Evolutionary conservation across 768 basidiomycete genomes (phyloP).

Genomic region (Paxillus ammoniavirescens): DNA sequence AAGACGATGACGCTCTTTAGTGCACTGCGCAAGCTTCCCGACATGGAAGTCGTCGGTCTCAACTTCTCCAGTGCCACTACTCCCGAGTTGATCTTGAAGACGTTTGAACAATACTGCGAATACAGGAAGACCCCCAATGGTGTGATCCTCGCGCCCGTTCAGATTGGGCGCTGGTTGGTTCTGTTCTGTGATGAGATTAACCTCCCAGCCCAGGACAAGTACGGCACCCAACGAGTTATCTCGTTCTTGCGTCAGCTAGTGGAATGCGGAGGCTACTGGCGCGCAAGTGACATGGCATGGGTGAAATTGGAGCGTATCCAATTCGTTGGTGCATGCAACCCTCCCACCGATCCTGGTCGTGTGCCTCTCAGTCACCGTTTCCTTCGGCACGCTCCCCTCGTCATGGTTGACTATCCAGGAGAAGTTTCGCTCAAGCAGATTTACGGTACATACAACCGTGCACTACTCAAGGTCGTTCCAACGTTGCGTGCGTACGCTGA

Average conservation of each 20-base stretch:
- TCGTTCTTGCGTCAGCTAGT: conserved; percentile 98
- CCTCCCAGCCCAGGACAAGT: conserved; percentile 93
- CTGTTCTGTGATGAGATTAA: conserved; percentile 99
- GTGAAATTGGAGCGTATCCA: conserved; percentile 98
- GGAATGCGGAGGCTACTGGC: conserved; percentile 93
- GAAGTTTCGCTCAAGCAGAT: conserved; percentile 97
- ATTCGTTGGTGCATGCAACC: conserved; percentile 99
- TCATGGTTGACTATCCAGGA: conserved; percentile 99
- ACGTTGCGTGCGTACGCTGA: conserved; percentile 90
- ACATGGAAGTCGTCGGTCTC: conserved; percentile 98
- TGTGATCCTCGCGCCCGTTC: conserved; percentile 89
- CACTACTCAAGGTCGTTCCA: conserved; percentile 92
- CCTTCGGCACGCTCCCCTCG: conserved; percentile 92
- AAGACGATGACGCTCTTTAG: conserved; percentile 99
- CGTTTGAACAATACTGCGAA: conserved; percentile 99
- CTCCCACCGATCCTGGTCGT: conserved; percentile 97
- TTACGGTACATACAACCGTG: conserved; percentile 97
- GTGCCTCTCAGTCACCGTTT: conserved; percentile 98
- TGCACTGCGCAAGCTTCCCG: conserved; percentile 93
- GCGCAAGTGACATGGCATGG: conserved; percentile 93
- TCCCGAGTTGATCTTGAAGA: conserved; percentile 96
- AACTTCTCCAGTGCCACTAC: conserved; percentile 99
- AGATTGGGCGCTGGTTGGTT: conserved; percentile 97
- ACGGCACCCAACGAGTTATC: conserved; percentile 97
- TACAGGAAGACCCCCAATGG: conserved; percentile 98